These are phyloP conservation scores for Helotiales sp. DNA, from an alignment of 2,329 filamentous ascomycete genomes.

Conservation along the genomic window DNA sequence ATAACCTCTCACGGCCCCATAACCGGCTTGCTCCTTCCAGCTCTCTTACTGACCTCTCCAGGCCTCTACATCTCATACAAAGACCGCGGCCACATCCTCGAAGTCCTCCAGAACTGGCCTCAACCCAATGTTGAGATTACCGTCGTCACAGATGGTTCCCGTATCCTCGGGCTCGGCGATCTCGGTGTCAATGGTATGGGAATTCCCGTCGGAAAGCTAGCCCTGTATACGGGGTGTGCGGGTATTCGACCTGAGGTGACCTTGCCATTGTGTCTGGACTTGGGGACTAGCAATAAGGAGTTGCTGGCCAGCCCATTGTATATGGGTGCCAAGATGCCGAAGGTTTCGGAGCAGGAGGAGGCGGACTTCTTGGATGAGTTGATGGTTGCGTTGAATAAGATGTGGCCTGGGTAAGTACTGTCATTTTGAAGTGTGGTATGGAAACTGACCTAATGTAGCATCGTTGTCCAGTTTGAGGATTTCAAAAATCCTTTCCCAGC, in stretches of 20 bases:
- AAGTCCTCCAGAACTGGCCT: constrained; percentile 73
- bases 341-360: constrained; percentile 73
- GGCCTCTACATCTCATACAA: constrained; percentile 71
- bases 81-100: constrained; percentile 68
- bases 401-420: constrained; percentile 75
- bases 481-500: constrained; percentile 65
- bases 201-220: constrained; percentile 83
- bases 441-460: constrained; percentile 63
- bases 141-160: constrained; percentile 56
- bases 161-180: constrained; percentile 80
- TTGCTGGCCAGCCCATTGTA: constrained; percentile 79
- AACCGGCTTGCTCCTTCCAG: not conserved
- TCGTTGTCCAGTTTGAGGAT: constrained; percentile 71
- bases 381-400: constrained; percentile 66
- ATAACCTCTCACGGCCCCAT: not conserved
- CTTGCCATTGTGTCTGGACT: constrained; percentile 81
- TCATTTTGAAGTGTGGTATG: constrained; percentile 52
- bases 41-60: constrained; percentile 24
- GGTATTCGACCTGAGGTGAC: constrained; percentile 82
- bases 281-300: constrained; percentile 79
- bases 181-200: constrained; percentile 84
- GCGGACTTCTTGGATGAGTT: constrained; percentile 78
- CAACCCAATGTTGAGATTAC: constrained; percentile 68
- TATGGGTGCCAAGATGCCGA: constrained; percentile 70
- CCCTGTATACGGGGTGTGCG: constrained; percentile 82